These are phyloP conservation scores for Gastrodia elata DNA, from an alignment of 106 monocot species.

Conservation along the genomic window DNA sequence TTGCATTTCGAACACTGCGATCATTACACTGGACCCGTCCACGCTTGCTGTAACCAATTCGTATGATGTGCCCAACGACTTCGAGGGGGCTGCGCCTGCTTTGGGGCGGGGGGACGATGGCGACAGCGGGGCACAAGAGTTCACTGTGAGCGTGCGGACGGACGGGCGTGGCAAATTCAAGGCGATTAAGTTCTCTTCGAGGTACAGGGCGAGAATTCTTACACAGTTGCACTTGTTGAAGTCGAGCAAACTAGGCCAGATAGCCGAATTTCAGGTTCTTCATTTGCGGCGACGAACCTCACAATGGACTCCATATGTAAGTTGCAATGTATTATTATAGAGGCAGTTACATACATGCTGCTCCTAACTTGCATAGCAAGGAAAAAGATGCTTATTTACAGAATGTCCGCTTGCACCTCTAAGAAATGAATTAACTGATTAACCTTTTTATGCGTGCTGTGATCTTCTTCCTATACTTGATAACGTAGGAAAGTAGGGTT, in stretches of 20 bases:
- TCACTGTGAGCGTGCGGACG: slow-evolving; percentile 64
- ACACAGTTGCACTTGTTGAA: slow-evolving; percentile 70
- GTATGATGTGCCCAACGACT: slow-evolving; percentile 48
- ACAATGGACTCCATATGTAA: slow-evolving; percentile 85
- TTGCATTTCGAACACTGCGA: slow-evolving; percentile 48
- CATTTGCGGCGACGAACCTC: slow-evolving; percentile 72
- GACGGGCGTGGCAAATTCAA: slow-evolving; percentile 88
- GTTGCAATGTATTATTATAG: slow-evolving; percentile 5
- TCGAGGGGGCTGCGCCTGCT: slow-evolving; percentile 71
- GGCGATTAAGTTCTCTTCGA: slow-evolving; percentile 65
- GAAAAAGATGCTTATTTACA: too few species aligned
- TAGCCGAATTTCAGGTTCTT: slow-evolving; percentile 61
- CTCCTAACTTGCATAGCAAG: too few species aligned
- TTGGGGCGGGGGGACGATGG: slow-evolving; percentile 46
- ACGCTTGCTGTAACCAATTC: slow-evolving; percentile 83
- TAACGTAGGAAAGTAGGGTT: too few species aligned
- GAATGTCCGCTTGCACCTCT: too few species aligned
- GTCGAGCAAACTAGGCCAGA: slow-evolving; percentile 28
- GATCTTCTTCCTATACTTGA: too few species aligned
- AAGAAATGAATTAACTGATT: too few species aligned
- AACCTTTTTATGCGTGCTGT: too few species aligned
- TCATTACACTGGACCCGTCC: slow-evolving; percentile 70
- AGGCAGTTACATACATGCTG: too few species aligned
- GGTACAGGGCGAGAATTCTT: slow-evolving; percentile 58
- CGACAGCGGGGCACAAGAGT: slow-evolving; percentile 35